phyloP scores from a whole-genome alignment of 1,284 basidiomycete genomes.

The Naganishia sp. region DNA sequence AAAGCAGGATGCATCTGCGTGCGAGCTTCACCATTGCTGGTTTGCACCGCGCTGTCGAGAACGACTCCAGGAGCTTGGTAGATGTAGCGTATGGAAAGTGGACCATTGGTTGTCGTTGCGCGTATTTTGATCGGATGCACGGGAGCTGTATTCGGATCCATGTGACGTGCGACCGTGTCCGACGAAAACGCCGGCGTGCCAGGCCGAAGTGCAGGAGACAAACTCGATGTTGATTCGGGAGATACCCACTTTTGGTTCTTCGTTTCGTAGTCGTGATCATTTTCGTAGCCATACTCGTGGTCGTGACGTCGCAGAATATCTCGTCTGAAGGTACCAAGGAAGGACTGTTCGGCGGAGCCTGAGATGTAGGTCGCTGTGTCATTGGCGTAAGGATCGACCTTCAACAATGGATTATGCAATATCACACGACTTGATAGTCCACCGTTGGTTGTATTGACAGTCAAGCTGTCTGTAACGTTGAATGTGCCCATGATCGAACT shows the following conservation, averaged over 20 bases:
- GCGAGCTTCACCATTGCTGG: slow-evolving; percentile 44
- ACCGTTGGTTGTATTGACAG: slow-evolving; percentile 45
- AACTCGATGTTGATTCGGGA: background rate
- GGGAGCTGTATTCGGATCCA: slow-evolving; percentile 29
- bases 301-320: slow-evolving; percentile 1
- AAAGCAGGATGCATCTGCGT: slow-evolving; percentile 48
- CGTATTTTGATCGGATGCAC: slow-evolving; percentile 42
- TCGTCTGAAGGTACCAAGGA: slow-evolving; percentile 14
- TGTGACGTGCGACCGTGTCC: slow-evolving; percentile 9
- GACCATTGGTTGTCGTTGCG: slow-evolving; percentile 47
- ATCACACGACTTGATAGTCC: slow-evolving; percentile 43
- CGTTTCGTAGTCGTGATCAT: background rate
- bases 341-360: slow-evolving; percentile 4
- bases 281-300: background rate
- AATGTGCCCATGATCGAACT: slow-evolving; percentile 47
- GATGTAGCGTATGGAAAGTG: slow-evolving; percentile 46
- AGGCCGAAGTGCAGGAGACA: background rate
- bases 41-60: slow-evolving; percentile 40
- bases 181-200: slow-evolving; percentile 13
- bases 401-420: slow-evolving; percentile 40
- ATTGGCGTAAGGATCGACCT: slow-evolving; percentile 17
- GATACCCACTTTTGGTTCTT: no score
- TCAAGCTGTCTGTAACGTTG: slow-evolving; percentile 47
- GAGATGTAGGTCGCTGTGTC: slow-evolving; percentile 24
- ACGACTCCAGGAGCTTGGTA: slow-evolving; percentile 44